These are phyloP conservation scores for Clausena lansium DNA, from an alignment of 345 rosid species.

Conservation along the genomic window DNA sequence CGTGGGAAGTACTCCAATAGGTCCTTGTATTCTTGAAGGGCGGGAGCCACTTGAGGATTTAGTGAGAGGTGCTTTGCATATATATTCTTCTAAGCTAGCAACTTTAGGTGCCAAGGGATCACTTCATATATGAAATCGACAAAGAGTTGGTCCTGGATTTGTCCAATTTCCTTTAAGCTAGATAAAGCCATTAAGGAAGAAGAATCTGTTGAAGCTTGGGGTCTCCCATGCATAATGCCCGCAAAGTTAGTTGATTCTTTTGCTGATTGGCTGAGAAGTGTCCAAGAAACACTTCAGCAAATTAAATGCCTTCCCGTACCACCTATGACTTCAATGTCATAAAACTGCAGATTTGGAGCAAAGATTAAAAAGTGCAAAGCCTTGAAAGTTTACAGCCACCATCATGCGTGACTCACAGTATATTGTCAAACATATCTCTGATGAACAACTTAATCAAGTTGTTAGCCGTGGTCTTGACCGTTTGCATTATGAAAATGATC, in stretches of 20 bases:
- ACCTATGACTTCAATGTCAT: constrained; percentile 58
- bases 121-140: constrained; percentile 64
- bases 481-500: constrained; percentile 96
- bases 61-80: constrained; percentile 89
- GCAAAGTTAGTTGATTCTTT: constrained; percentile 91
- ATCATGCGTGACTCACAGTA: constrained; percentile 90
- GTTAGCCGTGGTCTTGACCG: constrained; percentile 99
- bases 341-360: constrained; percentile 49
- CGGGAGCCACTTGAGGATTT: constrained; percentile 94
- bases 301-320: constrained; percentile 95
- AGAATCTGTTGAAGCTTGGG: constrained; percentile 94
- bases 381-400: constrained; percentile 92
- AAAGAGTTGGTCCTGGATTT: constrained; percentile 92
- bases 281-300: constrained; percentile 88
- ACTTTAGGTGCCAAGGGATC: constrained; percentile 94
- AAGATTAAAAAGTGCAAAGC: constrained; percentile 89
- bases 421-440: constrained; percentile 85
- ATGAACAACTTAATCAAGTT: constrained; percentile 86
- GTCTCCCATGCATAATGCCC: constrained; percentile 81
- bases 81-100: constrained; percentile 81
- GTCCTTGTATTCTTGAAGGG: constrained; percentile 87
- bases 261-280: constrained; percentile 93
- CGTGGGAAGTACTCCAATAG: constrained; percentile 82
- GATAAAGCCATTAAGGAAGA: constrained; percentile 62
- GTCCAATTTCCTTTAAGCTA: constrained; percentile 54